Conservation (phyloP, 1,139 yeast genomes). For the Debaryomyces singareniensis region DNA sequence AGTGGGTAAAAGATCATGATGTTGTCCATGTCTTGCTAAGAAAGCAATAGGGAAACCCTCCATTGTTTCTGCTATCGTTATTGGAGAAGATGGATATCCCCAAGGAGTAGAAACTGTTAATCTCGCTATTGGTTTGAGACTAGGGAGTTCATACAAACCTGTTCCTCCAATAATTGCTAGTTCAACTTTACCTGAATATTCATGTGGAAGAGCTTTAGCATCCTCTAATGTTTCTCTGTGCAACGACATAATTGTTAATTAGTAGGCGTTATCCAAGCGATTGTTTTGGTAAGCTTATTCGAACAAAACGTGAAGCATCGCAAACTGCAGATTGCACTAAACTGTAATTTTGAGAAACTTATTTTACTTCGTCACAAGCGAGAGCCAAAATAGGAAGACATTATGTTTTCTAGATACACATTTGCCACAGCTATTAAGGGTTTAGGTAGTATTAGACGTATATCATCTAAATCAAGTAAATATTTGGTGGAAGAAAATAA, state of each 20-base stretch:
- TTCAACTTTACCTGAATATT: constrained; percentile 43
- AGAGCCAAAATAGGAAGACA: no score
- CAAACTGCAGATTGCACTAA: neutral
- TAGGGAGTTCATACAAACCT: constrained; percentile 85
- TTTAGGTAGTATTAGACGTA: no score
- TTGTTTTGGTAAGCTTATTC: no score
- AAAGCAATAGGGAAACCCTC: constrained; percentile 87
- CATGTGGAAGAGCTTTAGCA: constrained; percentile 29
- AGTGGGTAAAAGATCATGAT: constrained; percentile 84
- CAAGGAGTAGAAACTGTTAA: constrained; percentile 84
- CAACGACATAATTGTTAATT: constrained; percentile 23
- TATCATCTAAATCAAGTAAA: no score
- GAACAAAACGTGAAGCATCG: neutral
- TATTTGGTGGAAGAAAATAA: no score
- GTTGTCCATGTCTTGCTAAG: constrained; percentile 87
- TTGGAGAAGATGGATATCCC: constrained; percentile 95
- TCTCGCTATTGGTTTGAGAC: constrained; percentile 79
- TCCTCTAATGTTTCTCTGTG: constrained; percentile 28
- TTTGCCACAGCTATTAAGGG: no score
- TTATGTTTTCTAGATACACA: no score
- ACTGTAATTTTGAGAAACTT: neutral
- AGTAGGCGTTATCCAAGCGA: no score
- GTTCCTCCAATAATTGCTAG: constrained; percentile 96
- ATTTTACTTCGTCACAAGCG: neutral
- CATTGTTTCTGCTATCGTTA: constrained; percentile 73